Conservation (phyloP, 306 rosid genomes). For the Acacia crassicarpa region DNA sequence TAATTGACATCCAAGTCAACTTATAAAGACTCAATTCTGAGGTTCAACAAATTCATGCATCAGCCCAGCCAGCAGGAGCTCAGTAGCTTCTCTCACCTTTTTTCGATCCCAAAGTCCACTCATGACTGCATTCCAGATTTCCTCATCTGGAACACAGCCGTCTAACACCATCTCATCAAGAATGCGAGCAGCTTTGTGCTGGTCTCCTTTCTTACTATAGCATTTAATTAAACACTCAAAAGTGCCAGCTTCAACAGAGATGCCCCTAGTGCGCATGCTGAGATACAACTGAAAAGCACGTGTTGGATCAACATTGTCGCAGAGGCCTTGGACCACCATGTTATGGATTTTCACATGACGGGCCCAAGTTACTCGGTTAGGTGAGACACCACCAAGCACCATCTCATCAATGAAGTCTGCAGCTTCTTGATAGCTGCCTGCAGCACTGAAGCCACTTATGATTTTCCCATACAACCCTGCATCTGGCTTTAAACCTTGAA, state of each 20-base stretch:
- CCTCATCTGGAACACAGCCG: conserved; percentile 72
- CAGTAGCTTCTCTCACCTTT: conserved; percentile 67
- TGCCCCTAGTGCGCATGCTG: conserved; percentile 74
- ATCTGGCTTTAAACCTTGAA: conserved; percentile 85
- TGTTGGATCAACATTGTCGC: conserved; percentile 38
- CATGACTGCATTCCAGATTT: conserved; percentile 62
- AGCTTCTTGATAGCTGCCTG: conserved; percentile 65
- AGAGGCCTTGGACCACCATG: conserved; percentile 74
- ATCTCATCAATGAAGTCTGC: conserved; percentile 93
- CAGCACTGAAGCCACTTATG: conserved; percentile 62
- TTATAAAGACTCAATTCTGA: conserved; percentile 32
- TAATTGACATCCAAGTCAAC: not conserved
- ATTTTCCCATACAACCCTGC: conserved; percentile 80
- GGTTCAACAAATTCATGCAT: conserved; percentile 40
- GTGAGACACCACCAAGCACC: conserved; percentile 67
- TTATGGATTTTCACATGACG: conserved; percentile 74
- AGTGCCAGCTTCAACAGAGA: conserved; percentile 52
- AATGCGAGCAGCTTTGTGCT: conserved; percentile 66
- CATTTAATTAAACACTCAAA: conserved; percentile 55
- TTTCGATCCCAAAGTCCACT: conserved; percentile 68
- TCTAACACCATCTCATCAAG: conserved; percentile 80
- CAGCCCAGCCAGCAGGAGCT: conserved; percentile 55
- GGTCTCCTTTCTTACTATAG: conserved; percentile 66
- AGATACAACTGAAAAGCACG: conserved; percentile 83
- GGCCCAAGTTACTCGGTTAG: conserved; percentile 72